phyloP scores from a whole-genome alignment of 2,329 filamentous ascomycete species.

The Fusarium sulawesiense region DNA sequence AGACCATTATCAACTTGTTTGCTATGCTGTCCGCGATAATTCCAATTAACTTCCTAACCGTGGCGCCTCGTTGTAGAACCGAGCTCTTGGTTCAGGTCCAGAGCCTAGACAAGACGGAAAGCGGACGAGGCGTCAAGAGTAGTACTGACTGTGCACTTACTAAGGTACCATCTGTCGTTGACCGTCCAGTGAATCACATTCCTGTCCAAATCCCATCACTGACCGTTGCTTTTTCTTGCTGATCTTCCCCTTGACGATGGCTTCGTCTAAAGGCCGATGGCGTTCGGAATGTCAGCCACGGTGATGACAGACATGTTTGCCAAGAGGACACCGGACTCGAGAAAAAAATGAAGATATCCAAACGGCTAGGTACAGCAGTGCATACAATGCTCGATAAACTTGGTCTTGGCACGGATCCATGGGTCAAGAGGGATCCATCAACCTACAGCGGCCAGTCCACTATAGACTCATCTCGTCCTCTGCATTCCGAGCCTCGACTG shows the following conservation, averaged over 20 bases:
- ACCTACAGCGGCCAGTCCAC: constrained; percentile 14
- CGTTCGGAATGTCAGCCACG: constrained; percentile 31
- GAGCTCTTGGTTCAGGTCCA: constrained; percentile 24
- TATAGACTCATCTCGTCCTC: constrained; percentile 20
- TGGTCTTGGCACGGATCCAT: constrained; percentile 17
- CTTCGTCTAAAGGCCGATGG: constrained; percentile 30
- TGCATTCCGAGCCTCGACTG: constrained; percentile 26
- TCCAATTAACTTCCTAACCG: constrained; percentile 11
- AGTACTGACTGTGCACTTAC: not conserved
- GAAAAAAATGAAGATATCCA: not conserved
- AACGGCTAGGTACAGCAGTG: not conserved
- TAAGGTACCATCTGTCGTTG: constrained; percentile 3
- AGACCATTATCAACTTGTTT: constrained; percentile 3
- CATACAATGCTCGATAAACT: constrained; percentile 7
- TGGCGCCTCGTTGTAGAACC: constrained; percentile 22
- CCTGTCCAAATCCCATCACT: constrained; percentile 10
- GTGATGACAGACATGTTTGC: not conserved
- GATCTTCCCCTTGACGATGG: constrained; percentile 8
- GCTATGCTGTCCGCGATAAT: not conserved
- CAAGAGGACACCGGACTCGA: not conserved
- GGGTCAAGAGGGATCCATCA: not conserved
- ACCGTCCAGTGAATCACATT: constrained; percentile 31
- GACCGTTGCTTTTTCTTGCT: constrained; percentile 17
- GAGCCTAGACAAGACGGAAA: constrained; percentile 19
- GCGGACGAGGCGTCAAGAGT: constrained; percentile 5